Percentiles rank a stretch among this genome's conserved stretches.
Evolutionary conservation across 2,329 filamentous ascomycete genomes (phyloP).

Genomic region (Xylariaceae sp.): DNA sequence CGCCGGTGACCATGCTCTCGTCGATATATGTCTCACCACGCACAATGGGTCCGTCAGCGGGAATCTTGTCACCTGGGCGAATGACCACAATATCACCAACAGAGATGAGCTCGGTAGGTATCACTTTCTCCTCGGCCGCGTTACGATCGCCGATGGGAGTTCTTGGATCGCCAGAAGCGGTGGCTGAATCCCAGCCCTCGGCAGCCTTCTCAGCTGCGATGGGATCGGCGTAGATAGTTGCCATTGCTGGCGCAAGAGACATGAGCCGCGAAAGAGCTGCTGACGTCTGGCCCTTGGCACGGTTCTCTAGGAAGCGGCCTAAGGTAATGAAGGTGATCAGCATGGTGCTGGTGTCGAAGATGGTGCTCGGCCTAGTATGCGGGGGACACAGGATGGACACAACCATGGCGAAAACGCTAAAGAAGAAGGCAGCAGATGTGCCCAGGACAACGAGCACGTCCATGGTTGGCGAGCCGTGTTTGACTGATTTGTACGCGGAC

Average conservation of each 20-base stretch:
- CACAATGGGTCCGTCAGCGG: slow-evolving; percentile 81
- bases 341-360: slow-evolving; percentile 98
- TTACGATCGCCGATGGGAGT: slow-evolving; percentile 42
- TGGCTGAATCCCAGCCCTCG: slow-evolving; percentile 60
- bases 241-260: slow-evolving; percentile 94
- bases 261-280: slow-evolving; percentile 89
- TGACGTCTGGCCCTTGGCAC: slow-evolving; percentile 92
- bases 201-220: slow-evolving; percentile 88
- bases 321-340: slow-evolving; percentile 92
- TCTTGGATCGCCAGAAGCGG: slow-evolving; percentile 36
- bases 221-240: slow-evolving; percentile 90
- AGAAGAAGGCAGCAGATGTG: slow-evolving; percentile 93
- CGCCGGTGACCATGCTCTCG: slow-evolving; percentile 97
- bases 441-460: slow-evolving; percentile 91
- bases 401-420: slow-evolving; percentile 80
- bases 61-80: slow-evolving; percentile 91
- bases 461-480: slow-evolving; percentile 91
- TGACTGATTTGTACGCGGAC: slow-evolving; percentile 87
- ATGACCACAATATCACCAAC: slow-evolving; percentile 90
- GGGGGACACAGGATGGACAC: slow-evolving; percentile 70
- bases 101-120: slow-evolving; percentile 90
- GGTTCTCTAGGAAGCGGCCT: slow-evolving; percentile 86
- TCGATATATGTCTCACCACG: slow-evolving; percentile 90
- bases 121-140: slow-evolving; percentile 71
- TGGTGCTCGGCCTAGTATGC: slow-evolving; percentile 74